A percentile compares a stretch with the other conserved stretches of the same genome.
Conservation (phyloP, 1,284 basidiomycete species). For the Trametes versicolor region DNA sequence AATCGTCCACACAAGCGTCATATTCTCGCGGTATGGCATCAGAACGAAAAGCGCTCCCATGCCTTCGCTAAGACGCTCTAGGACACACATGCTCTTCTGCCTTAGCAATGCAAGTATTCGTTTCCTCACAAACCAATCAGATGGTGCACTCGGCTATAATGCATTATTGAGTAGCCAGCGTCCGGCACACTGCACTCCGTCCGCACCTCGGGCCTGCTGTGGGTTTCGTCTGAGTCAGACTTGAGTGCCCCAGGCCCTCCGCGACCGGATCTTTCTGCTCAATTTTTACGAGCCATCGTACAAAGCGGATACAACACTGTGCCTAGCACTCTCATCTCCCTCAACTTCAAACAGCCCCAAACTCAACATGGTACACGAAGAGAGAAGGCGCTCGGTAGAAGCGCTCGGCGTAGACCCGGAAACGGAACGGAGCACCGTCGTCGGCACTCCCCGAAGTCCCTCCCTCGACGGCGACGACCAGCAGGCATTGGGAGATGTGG, state of each 20-base stretch:
- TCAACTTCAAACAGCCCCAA: too few relatives aligned
- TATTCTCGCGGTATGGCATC: not conserved
- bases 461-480: not conserved
- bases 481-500: not conserved
- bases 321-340: too few relatives aligned
- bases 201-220: too few relatives aligned
- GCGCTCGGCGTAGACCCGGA: not conserved
- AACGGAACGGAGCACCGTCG: constrained; percentile 1
- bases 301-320: not conserved
- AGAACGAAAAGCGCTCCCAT: not conserved
- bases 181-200: not conserved
- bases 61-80: not conserved
- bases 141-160: not conserved
- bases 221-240: too few relatives aligned
- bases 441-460: not conserved
- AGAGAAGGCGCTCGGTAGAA: not conserved
- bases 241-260: too few relatives aligned
- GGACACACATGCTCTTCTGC: too few relatives aligned
- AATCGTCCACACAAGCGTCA: not conserved
- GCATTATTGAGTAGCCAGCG: not conserved
- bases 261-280: too few relatives aligned
- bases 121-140: too few relatives aligned
- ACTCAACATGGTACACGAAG: not conserved
- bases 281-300: too few relatives aligned
- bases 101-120: too few relatives aligned